These are phyloP conservation scores for Diaporthe destruens DNA, from an alignment of 2,329 filamentous ascomycete genomes.

Conservation along the genomic window DNA sequence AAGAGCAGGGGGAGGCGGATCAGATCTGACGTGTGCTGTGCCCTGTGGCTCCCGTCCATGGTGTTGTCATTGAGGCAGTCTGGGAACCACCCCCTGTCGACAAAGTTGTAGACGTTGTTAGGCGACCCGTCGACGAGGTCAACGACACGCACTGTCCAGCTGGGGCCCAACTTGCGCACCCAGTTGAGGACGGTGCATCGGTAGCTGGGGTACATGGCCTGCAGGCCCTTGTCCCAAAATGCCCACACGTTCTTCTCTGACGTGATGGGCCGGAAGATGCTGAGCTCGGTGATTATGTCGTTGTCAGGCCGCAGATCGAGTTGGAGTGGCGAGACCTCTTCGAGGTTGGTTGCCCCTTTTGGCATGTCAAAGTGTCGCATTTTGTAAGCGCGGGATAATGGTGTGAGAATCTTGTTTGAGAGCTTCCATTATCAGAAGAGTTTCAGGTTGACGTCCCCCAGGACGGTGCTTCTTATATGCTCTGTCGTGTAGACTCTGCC, in stretches of 20 bases:
- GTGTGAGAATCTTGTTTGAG: not conserved
- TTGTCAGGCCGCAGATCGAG: slow-evolving; percentile 44
- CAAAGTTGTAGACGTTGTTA: slow-evolving; percentile 47
- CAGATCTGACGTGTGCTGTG: slow-evolving; percentile 58
- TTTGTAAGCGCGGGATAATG: not conserved
- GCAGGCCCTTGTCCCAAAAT: slow-evolving; percentile 57
- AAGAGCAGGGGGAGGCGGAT: slow-evolving; percentile 55
- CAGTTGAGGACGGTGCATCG: slow-evolving; percentile 56
- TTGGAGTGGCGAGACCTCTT: slow-evolving; percentile 7
- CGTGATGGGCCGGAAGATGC: slow-evolving; percentile 49
- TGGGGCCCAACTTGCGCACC: slow-evolving; percentile 53
- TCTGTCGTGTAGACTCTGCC: no score
- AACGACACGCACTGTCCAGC: slow-evolving; percentile 57
- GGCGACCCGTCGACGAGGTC: slow-evolving; percentile 49
- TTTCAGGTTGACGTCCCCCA: not conserved
- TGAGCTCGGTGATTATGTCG: slow-evolving; percentile 50
- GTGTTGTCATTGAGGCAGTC: slow-evolving; percentile 7
- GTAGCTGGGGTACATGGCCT: slow-evolving; percentile 53
- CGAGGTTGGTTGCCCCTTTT: not conserved
- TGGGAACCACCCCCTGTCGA: not conserved
- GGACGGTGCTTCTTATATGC: not conserved
- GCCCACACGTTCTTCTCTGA: slow-evolving; percentile 61
- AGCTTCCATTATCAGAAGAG: not conserved
- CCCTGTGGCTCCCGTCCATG: slow-evolving; percentile 13
- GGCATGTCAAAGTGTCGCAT: not conserved